phyloP scores from a whole-genome alignment of 495 filamentous ascomycete species.

The Xylaria intraflava region DNA sequence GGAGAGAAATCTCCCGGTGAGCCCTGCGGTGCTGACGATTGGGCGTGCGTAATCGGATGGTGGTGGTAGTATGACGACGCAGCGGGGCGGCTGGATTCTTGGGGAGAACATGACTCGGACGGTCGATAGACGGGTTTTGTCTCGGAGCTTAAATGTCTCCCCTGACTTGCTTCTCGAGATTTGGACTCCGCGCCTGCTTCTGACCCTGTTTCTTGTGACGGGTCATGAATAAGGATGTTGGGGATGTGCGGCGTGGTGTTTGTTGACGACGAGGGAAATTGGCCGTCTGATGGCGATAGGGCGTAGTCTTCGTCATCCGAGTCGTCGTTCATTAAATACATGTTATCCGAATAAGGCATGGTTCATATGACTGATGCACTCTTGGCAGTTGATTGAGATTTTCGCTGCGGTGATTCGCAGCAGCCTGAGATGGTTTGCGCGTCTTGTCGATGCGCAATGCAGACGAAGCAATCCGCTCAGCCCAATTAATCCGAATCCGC shows the following conservation, averaged over 20 bases:
- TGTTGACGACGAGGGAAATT: constrained; percentile 33
- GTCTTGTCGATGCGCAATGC: constrained; percentile 11
- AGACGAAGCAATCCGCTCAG: background rate
- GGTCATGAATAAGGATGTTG: constrained; percentile 38
- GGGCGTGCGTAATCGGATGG: constrained; percentile 17
- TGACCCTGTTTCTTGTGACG: constrained; percentile 26
- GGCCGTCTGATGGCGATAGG: constrained; percentile 38
- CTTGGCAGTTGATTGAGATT: constrained; percentile 21
- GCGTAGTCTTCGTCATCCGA: constrained; percentile 30
- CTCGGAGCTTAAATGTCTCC: constrained; percentile 21
- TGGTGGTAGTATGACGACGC: constrained; percentile 7
- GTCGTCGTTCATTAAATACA: constrained; percentile 35
- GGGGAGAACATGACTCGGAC: background rate
- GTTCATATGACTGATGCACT: constrained; percentile 19
- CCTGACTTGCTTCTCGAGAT: constrained; percentile 33
- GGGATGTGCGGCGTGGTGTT: constrained; percentile 32
- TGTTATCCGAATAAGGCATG: constrained; percentile 40
- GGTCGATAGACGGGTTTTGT: background rate
- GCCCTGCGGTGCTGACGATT: constrained; percentile 20
- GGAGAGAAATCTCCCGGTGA: constrained; percentile 2
- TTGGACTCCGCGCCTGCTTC: constrained; percentile 32
- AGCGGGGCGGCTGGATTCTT: constrained; percentile 10
- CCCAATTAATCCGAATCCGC: background rate
- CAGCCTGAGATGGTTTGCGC: constrained; percentile 16
- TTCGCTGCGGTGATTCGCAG: constrained; percentile 19